Conservation (phyloP, 768 basidiomycete genomes). For the Leccinum sublutescens region DNA sequence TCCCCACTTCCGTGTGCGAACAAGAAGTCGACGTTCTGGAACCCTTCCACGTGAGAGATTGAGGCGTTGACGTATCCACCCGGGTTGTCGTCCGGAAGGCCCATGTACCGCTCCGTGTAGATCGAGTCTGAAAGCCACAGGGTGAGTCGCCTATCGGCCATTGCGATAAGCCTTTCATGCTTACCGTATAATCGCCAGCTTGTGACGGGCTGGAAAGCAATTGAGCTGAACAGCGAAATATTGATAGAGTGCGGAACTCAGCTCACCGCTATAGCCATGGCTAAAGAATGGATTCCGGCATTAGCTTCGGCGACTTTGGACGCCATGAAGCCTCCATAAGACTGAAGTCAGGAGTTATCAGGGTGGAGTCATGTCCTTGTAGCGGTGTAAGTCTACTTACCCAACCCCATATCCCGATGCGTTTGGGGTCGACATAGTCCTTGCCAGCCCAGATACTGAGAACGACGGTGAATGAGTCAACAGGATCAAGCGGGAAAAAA, state of each 20-base stretch:
- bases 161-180: conserved; percentile 12
- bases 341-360: conserved; percentile 43
- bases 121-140: conserved; percentile 67
- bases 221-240: conserved; percentile 9
- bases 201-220: conserved; percentile 65
- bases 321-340: conserved; percentile 96
- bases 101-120: conserved; percentile 98
- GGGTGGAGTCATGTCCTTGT: background rate
- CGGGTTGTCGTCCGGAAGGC: conserved; percentile 71
- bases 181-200: conserved; percentile 82
- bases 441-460: conserved; percentile 74
- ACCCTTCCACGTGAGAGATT: conserved; percentile 85
- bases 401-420: conserved; percentile 99
- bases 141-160: background rate
- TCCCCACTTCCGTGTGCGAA: conserved; percentile 94
- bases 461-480: background rate
- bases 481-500: background rate
- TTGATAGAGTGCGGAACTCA: background rate
- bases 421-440: conserved; percentile 81
- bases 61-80: conserved; percentile 90
- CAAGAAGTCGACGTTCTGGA: conserved; percentile 74
- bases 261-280: conserved; percentile 87
- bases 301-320: conserved; percentile 89
- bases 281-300: conserved; percentile 85
- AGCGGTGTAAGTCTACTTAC: conserved; percentile 42